These are phyloP conservation scores for Abortiporus biennis DNA, from an alignment of 1,284 basidiomycete genomes.

Conservation along the genomic window DNA sequence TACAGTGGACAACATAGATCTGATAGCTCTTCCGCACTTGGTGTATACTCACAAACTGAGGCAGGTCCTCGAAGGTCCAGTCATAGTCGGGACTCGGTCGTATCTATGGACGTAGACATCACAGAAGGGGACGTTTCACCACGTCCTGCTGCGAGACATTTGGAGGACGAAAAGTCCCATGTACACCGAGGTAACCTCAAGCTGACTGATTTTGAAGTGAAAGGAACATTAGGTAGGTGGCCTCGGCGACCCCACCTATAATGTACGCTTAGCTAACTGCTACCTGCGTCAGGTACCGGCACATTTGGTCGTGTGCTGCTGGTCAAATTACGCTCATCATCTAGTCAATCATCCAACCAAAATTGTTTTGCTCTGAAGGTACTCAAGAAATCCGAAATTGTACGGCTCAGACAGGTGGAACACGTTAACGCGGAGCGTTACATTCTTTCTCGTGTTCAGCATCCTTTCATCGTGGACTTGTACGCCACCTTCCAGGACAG, in stretches of 20 bases:
- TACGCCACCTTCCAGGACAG: conserved; percentile 97
- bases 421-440: conserved; percentile 97
- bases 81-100: conserved; percentile 13
- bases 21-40: not conserved
- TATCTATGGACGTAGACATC: conserved; percentile 23
- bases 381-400: conserved; percentile 88
- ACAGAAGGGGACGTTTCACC: conserved; percentile 20
- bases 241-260: not conserved
- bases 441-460: conserved; percentile 83
- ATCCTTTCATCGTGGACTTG: conserved; percentile 80
- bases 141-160: conserved; percentile 43
- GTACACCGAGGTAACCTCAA: conserved; percentile 51
- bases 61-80: conserved; percentile 7
- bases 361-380: conserved; percentile 92
- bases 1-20: conserved; percentile 15
- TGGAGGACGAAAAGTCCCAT: conserved; percentile 67
- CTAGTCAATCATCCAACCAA: conserved; percentile 38
- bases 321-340: conserved; percentile 56
- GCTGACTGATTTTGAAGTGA: conserved; percentile 75
- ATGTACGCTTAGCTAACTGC: not conserved
- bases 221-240: conserved; percentile 65
- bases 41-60: conserved; percentile 1
- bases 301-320: conserved; percentile 92
- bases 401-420: conserved; percentile 94
- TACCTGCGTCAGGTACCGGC: conserved; percentile 64